Percentiles rank a stretch among this genome's conserved stretches.
These are phyloP conservation scores for Trypanosoma brucei DNA, from an alignment of 208 protist genomes.

Conservation along the genomic window DNA sequence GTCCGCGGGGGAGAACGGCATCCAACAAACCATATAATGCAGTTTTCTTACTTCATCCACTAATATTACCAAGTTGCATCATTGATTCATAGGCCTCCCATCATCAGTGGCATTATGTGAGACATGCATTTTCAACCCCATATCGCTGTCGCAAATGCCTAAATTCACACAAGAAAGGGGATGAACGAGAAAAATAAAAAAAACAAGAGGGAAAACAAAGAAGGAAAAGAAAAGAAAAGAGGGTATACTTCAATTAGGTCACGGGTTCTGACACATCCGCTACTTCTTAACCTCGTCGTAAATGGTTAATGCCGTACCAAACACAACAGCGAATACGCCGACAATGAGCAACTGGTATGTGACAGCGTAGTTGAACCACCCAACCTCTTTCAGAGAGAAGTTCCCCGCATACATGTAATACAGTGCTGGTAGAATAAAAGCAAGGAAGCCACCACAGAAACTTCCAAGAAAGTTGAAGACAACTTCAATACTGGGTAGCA, in stretches of 20 bases:
- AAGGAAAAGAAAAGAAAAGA: not conserved
- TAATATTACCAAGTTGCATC: too few relatives aligned
- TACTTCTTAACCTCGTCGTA: constrained; percentile 19
- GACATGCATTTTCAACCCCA: too few relatives aligned
- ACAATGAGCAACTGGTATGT: constrained; percentile 44
- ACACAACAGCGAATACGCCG: constrained; percentile 63
- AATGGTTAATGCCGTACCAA: constrained; percentile 64
- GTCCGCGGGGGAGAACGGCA: too few relatives aligned
- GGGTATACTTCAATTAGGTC: not conserved
- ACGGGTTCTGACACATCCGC: not conserved
- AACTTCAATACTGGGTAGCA: constrained; percentile 72
- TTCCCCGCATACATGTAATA: constrained; percentile 73
- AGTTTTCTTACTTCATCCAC: too few relatives aligned
- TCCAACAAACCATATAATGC: too few relatives aligned
- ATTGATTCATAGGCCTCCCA: too few relatives aligned
- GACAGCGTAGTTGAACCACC: constrained; percentile 43
- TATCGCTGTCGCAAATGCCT: too few relatives aligned
- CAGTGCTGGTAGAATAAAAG: constrained; percentile 76
- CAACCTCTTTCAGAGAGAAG: constrained; percentile 49
- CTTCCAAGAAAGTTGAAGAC: constrained; percentile 76
- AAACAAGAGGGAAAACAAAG: not conserved
- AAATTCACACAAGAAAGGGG: too few relatives aligned
- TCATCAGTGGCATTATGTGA: too few relatives aligned
- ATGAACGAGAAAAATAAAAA: too few relatives aligned
- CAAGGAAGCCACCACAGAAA: constrained; percentile 66